Evolutionary conservation across 2,329 filamentous ascomycete genomes (phyloP).

Genomic region (Blastomyces gilchristii): DNA sequence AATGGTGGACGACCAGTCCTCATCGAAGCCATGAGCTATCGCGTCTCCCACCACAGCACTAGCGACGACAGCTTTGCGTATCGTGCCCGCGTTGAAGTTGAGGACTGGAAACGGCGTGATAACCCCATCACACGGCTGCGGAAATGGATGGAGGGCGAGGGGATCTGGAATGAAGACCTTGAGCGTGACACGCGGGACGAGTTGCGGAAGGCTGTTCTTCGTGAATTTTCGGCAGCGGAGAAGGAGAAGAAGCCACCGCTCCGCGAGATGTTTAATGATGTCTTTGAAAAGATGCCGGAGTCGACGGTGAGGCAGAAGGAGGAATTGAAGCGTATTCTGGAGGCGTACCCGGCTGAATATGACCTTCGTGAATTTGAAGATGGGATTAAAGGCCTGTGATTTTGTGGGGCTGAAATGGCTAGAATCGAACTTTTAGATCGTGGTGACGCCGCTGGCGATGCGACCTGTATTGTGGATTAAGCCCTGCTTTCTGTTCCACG

Average conservation of each 20-base stretch:
- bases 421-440: neutral
- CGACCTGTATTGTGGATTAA: neutral
- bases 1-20: constrained; percentile 74
- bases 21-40: constrained; percentile 94
- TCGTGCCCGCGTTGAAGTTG: constrained; percentile 81
- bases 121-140: constrained; percentile 77
- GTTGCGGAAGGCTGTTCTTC: constrained; percentile 64
- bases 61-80: constrained; percentile 97
- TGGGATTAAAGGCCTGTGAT: constrained; percentile 54
- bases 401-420: neutral
- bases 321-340: constrained; percentile 64
- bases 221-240: constrained; percentile 66
- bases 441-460: neutral
- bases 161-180: constrained; percentile 72
- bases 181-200: constrained; percentile 62
- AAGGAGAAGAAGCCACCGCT: constrained; percentile 46
- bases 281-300: constrained; percentile 79
- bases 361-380: constrained; percentile 68
- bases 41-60: constrained; percentile 95
- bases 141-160: constrained; percentile 80
- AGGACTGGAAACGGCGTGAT: constrained; percentile 85
- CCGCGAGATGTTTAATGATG: constrained; percentile 61
- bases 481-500: neutral
- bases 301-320: constrained; percentile 66
- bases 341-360: constrained; percentile 87